Conservation (phyloP, 306 rosid species). For the Alnus glutinosa region DNA sequence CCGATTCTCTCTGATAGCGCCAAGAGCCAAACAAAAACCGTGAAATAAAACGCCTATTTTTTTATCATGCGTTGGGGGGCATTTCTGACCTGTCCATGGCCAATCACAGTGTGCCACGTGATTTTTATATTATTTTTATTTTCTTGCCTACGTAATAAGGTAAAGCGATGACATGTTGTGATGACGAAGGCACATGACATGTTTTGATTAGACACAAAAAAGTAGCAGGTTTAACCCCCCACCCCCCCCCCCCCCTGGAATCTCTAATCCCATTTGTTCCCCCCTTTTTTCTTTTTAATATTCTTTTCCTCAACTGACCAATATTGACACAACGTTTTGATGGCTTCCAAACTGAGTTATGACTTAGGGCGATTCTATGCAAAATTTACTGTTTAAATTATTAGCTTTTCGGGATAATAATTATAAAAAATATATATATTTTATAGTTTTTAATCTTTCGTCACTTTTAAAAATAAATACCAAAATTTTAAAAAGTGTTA, state of each 20-base stretch:
- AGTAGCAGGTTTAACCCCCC: background rate
- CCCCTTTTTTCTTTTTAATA: background rate
- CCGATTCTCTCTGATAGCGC: no score
- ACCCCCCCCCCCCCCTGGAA: background rate
- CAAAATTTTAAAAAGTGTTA: no score
- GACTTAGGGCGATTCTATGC: no score
- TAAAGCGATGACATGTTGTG: conserved; percentile 6
- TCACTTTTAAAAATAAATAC: no score
- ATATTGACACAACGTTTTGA: no score
- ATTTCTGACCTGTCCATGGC: conserved; percentile 19
- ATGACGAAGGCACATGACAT: conserved; percentile 11
- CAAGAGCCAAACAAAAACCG: background rate
- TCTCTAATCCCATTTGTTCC: background rate
- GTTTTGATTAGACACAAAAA: background rate
- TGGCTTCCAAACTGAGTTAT: no score
- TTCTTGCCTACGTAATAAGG: background rate
- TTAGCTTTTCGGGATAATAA: no score
- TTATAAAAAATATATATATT: no score
- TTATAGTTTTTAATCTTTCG: no score
- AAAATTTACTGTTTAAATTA: no score
- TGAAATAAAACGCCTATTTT: background rate
- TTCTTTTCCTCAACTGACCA: no score
- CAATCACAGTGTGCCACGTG: background rate
- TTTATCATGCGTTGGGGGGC: background rate
- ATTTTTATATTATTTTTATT: no score